Conservation (phyloP, 306 rosid genomes). For the Pterocarpus macrocarpus region DNA sequence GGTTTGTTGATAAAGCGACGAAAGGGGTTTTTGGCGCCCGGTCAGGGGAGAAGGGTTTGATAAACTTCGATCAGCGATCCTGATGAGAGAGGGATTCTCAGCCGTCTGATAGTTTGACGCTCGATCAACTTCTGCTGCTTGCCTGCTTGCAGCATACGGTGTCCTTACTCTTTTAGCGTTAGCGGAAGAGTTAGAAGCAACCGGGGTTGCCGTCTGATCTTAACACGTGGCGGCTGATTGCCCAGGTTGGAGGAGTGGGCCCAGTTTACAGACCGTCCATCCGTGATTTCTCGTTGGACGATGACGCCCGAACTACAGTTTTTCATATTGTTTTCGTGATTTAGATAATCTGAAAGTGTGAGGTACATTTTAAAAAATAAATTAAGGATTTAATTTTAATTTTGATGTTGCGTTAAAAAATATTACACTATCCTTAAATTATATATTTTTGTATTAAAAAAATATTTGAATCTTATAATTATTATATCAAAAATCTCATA, state of each 20-base stretch:
- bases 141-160: neutral
- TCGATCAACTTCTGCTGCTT: constrained; percentile 34
- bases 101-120: constrained; percentile 48
- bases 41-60: constrained; percentile 48
- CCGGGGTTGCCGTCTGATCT: constrained; percentile 8
- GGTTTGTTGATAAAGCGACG: constrained; percentile 49
- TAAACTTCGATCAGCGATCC: constrained; percentile 24
- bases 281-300: constrained; percentile 39
- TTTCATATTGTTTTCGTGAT: neutral
- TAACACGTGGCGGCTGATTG: constrained; percentile 38
- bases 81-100: neutral
- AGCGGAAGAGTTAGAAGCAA: neutral
- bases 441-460: too few relatives aligned
- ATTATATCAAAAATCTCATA: too few relatives aligned
- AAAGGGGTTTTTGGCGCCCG: constrained; percentile 91
- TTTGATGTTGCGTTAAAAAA: too few relatives aligned
- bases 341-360: too few relatives aligned
- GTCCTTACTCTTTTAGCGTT: constrained; percentile 21
- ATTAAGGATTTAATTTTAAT: too few relatives aligned
- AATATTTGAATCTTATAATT: too few relatives aligned
- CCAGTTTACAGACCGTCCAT: constrained; percentile 38
- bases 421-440: too few relatives aligned
- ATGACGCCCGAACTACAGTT: constrained; percentile 36
- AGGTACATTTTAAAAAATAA: too few relatives aligned
- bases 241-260: neutral